Conservation (phyloP, 2,329 filamentous ascomycete species). For the Colletotrichum graminicola region DNA sequence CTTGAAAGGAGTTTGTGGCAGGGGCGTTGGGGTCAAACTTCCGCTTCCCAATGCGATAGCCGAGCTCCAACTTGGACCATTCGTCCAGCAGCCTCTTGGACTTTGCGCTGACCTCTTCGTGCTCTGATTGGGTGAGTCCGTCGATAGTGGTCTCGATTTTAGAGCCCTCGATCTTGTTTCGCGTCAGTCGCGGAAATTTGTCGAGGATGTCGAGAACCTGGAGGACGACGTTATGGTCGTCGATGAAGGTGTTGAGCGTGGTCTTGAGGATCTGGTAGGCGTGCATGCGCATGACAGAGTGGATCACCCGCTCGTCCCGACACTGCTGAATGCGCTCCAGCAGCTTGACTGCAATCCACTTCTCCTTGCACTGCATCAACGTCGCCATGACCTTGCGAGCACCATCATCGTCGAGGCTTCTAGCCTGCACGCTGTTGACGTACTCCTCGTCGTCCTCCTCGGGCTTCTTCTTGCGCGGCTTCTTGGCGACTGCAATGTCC, state of each 20-base stretch:
- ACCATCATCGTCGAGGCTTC: constrained; percentile 82
- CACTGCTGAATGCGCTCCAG: constrained; percentile 88
- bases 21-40: constrained; percentile 79
- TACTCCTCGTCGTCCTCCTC: constrained; percentile 96
- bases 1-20: constrained; percentile 67
- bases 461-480: constrained; percentile 90
- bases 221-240: constrained; percentile 90
- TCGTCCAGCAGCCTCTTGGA: constrained; percentile 80
- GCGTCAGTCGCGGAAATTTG: constrained; percentile 88
- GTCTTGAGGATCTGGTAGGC: constrained; percentile 96
- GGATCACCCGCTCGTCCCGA: constrained; percentile 87
- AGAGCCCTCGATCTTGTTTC: constrained; percentile 97
- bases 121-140: constrained; percentile 73
- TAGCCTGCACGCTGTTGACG: constrained; percentile 87
- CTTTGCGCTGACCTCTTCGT: constrained; percentile 80
- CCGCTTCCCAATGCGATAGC: constrained; percentile 92
- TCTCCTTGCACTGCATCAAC: constrained; percentile 97
- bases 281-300: constrained; percentile 94
- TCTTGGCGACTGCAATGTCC: constrained; percentile 91
- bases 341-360: constrained; percentile 98
- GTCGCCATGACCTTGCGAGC: constrained; percentile 96
- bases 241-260: constrained; percentile 84
- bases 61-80: constrained; percentile 91
- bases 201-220: constrained; percentile 93
- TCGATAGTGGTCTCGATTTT: constrained; percentile 90